These are phyloP conservation scores for Trametes elegans DNA, from an alignment of 768 basidiomycete species.

Conservation along the genomic window DNA sequence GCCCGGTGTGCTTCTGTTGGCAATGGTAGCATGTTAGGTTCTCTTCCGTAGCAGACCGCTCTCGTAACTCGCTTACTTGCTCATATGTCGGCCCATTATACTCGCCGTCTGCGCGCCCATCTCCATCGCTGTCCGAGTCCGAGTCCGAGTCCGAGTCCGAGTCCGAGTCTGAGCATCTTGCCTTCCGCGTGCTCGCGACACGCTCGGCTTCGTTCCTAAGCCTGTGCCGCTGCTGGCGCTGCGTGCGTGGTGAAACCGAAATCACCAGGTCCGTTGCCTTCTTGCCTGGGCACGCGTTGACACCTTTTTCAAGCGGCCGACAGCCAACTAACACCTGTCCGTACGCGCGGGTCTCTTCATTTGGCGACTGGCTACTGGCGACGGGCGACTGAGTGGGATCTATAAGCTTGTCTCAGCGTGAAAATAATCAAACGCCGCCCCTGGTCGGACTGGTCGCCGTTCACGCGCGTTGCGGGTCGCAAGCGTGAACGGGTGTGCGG, in stretches of 20 bases:
- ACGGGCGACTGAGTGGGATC: too few species aligned
- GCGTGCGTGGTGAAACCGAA: not conserved
- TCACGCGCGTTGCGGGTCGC: too few species aligned
- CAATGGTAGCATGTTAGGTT: not conserved
- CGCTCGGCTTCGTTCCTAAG: not conserved
- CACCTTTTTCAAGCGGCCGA: too few species aligned
- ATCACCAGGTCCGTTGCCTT: too few species aligned
- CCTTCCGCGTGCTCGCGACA: too few species aligned
- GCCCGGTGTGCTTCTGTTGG: not conserved
- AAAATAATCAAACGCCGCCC: too few species aligned
- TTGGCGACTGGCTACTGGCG: too few species aligned
- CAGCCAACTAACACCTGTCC: not conserved
- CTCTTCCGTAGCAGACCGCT: not conserved
- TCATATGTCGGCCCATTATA: constrained; percentile 2
- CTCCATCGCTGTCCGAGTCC: not conserved
- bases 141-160: not conserved
- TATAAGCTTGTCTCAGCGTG: too few species aligned
- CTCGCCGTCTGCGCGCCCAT: not conserved
- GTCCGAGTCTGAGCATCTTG: not conserved
- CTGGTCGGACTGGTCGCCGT: too few species aligned
- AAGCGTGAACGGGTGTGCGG: too few species aligned
- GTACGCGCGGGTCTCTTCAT: too few species aligned
- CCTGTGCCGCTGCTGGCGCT: not conserved
- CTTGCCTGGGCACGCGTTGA: too few species aligned
- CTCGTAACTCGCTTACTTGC: constrained; percentile 12